Conservation (phyloP, 345 rosid genomes). For the Melaleuca quinquenervia region DNA sequence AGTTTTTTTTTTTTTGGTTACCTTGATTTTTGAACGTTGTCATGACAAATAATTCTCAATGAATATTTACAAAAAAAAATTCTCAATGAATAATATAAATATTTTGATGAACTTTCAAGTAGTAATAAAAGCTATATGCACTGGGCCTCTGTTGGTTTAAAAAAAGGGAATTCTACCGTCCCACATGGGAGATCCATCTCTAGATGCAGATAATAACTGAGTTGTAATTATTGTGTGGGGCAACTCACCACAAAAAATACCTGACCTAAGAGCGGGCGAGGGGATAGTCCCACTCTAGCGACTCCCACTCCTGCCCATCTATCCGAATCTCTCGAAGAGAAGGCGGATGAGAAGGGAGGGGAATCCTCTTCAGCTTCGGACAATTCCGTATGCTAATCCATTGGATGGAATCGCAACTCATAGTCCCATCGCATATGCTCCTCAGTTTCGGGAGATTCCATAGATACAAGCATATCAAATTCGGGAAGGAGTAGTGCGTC, state of each 20-base stretch:
- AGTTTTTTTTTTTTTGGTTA: no score
- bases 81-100: no score
- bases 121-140: background rate
- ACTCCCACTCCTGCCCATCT: background rate
- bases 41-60: no score
- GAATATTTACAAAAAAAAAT: no score
- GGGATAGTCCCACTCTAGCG: background rate
- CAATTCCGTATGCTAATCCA: fast-evolving
- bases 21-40: no score
- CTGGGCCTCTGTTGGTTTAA: background rate
- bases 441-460: background rate
- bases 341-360: background rate
- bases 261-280: fast-evolving
- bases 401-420: background rate
- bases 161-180: background rate
- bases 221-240: background rate
- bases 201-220: background rate
- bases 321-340: background rate
- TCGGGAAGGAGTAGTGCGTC: background rate
- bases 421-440: background rate
- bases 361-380: background rate
- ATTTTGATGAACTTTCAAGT: background rate
- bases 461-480: background rate
- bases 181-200: background rate
- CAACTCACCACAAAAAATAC: background rate